Conservation (phyloP, 2,329 filamentous ascomycete species). For the Colletotrichum australisinense region DNA sequence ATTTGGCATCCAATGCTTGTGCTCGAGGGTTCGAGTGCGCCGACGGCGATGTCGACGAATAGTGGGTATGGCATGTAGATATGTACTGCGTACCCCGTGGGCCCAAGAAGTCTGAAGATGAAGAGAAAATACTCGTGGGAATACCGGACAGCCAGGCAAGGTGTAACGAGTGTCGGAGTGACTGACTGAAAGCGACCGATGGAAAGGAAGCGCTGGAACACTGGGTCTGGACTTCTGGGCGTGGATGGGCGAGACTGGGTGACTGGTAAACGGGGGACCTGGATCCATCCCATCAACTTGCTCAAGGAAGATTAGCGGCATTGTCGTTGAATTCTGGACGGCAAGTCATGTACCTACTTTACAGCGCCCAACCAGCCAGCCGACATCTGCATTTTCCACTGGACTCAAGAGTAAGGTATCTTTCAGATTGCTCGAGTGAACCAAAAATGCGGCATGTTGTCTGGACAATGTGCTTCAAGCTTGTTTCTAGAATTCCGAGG, state of each 20-base stretch:
- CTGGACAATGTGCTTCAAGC: neutral
- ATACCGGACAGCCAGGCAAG: neutral
- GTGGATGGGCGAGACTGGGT: neutral
- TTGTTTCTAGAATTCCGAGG: neutral
- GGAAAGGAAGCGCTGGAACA: conserved; percentile 19
- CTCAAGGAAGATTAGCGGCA: conserved; percentile 27
- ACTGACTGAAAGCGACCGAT: neutral
- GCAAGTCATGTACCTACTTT: neutral
- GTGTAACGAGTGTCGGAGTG: neutral
- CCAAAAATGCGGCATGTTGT: neutral
- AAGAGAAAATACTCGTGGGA: neutral
- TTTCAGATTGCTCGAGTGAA: neutral
- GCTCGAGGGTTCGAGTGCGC: conserved; percentile 24
- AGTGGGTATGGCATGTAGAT: neutral
- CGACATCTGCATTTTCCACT: neutral
- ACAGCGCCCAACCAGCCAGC: neutral
- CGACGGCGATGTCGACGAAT: neutral
- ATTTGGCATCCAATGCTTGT: conserved; percentile 30
- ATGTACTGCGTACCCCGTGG: neutral
- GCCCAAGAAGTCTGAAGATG: neutral
- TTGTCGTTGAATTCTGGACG: neutral
- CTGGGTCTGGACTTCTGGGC: conserved; percentile 5
- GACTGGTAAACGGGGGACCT: conserved; percentile 5
- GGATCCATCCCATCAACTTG: conserved; percentile 18
- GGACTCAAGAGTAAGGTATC: neutral